phyloP scores from a whole-genome alignment of 768 basidiomycete genomes.

The Lactarius pseudohatsudake region DNA sequence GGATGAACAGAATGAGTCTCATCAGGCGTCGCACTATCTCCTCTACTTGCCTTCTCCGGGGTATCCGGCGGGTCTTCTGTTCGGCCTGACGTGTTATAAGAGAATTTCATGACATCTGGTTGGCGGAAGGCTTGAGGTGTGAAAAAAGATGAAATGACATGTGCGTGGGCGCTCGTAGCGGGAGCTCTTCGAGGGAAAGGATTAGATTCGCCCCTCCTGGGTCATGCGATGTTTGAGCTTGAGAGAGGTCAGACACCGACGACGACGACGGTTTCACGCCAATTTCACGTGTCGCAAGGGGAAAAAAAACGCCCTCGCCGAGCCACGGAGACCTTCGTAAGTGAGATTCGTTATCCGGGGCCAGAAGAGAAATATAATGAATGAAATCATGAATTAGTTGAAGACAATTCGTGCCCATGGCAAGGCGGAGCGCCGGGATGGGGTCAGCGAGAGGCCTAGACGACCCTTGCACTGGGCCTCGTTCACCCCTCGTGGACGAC shows the following conservation, averaged over 20 bases:
- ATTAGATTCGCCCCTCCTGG: not conserved
- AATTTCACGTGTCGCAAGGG: not conserved
- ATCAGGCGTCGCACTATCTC: not conserved
- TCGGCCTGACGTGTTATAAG: not conserved
- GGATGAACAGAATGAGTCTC: not conserved
- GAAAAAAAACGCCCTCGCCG: too few relatives aligned
- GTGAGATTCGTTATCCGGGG: not conserved
- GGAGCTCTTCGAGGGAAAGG: not conserved
- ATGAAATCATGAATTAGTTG: not conserved
- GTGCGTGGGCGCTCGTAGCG: not conserved
- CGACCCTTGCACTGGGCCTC: slow-evolving; percentile 33
- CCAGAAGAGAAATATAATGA: not conserved
- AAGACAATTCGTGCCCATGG: not conserved
- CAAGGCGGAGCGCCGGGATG: slow-evolving; percentile 21
- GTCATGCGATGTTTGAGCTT: too few relatives aligned
- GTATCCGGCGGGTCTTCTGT: not conserved
- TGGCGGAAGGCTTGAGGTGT: not conserved
- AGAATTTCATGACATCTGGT: not conserved
- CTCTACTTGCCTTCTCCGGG: not conserved
- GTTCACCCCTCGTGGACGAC: slow-evolving; percentile 38
- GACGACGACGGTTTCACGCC: not conserved
- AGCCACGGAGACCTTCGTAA: not conserved
- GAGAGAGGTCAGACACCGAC: not conserved
- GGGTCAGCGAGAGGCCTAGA: slow-evolving; percentile 10
- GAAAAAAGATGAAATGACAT: slow-evolving; percentile 3